Evolutionary conservation across 1,284 basidiomycete genomes (phyloP), one percentile per base, ranked within the genome.

Genomic region (Puccinia brachypodii): DNA sequence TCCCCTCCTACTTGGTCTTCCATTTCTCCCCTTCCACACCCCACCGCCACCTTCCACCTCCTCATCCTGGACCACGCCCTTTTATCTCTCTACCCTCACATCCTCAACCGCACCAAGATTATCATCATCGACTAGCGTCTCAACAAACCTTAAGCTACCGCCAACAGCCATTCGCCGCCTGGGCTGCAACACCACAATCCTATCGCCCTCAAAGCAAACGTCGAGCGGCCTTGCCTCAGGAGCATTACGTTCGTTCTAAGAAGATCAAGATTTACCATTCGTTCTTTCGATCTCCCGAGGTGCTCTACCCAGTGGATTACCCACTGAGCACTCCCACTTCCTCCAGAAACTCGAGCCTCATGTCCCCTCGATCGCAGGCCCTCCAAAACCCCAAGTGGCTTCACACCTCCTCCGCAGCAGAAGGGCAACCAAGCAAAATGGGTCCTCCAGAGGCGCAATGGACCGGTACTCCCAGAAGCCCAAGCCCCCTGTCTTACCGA

Each of bases 21-120:
- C 75, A 66, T 31, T 68, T 77, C 31, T 42, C 75, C n/a, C 25
- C 25, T 4, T 42, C 75, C 25, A 28, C 60, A 38, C 75, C 75
- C 25, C 25, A 38, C 44, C 62, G 60, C 22, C 75, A 64, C 40
- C 75, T 44, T 19, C 75, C 75, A 22, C 75, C 75, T 22, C 75
- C 75, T 50, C 62, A 64, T 68, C 75, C 75, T 36, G 56, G 74
- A 28, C 53, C 53, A 4, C 74, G 31, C 53, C 25, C 50, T 7
- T 14, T 14, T 1, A 7, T 47, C 22, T 42, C 56, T n/a, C 25
- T 28, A 14, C 53, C 33, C 16, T n/a, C 53, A 40, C 42, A 72
- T 13, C 7, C 42, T 50, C 42, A 64, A 9, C 22, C 62, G 31
- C 62, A 33, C 33, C 19, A 19, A 36, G 33, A 16, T 22, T n/a